Evolutionary conservation across 768 basidiomycete genomes (phyloP).

Genomic region (Naganishia randhawae): DNA sequence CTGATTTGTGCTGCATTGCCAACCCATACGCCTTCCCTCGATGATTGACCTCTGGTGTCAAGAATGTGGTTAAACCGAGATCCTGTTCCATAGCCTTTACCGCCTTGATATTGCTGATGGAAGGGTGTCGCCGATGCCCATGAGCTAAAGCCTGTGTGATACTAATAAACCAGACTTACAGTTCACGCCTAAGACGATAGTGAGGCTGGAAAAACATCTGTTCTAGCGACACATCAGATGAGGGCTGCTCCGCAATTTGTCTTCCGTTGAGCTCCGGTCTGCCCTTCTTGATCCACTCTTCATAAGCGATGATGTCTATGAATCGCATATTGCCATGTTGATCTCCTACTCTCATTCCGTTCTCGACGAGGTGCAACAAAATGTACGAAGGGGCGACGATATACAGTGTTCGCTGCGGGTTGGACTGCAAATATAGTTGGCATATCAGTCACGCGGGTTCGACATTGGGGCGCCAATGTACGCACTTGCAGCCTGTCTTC

Average conservation of each 20-base stretch:
- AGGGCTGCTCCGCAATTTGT: slow-evolving; percentile 4
- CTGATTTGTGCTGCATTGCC: slow-evolving; percentile 64
- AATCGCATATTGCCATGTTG: slow-evolving; percentile 21
- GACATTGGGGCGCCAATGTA: slow-evolving; percentile 17
- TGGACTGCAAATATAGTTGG: slow-evolving; percentile 41
- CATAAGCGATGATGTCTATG: slow-evolving; percentile 25
- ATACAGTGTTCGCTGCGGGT: slow-evolving; percentile 72
- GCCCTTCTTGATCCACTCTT: slow-evolving; percentile 17
- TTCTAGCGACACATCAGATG: not conserved
- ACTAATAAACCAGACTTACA: not conserved
- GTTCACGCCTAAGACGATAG: slow-evolving; percentile 23
- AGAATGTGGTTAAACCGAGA: slow-evolving; percentile 61
- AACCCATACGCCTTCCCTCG: slow-evolving; percentile 68
- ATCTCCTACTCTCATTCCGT: slow-evolving; percentile 25
- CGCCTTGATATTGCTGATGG: not conserved
- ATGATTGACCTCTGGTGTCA: slow-evolving; percentile 71
- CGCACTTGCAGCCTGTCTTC: slow-evolving; percentile 65
- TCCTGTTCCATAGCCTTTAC: slow-evolving; percentile 16
- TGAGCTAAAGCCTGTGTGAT: not conserved
- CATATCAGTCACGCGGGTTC: not conserved
- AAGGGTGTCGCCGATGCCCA: not conserved
- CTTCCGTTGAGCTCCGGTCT: slow-evolving; percentile 6
- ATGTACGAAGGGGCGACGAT: slow-evolving; percentile 56
- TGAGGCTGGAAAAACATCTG: slow-evolving; percentile 29
- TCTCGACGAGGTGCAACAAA: slow-evolving; percentile 59